These are phyloP conservation scores for Podaxis carcinomalis DNA, from an alignment of 768 basidiomycete species.

Conservation along the genomic window DNA sequence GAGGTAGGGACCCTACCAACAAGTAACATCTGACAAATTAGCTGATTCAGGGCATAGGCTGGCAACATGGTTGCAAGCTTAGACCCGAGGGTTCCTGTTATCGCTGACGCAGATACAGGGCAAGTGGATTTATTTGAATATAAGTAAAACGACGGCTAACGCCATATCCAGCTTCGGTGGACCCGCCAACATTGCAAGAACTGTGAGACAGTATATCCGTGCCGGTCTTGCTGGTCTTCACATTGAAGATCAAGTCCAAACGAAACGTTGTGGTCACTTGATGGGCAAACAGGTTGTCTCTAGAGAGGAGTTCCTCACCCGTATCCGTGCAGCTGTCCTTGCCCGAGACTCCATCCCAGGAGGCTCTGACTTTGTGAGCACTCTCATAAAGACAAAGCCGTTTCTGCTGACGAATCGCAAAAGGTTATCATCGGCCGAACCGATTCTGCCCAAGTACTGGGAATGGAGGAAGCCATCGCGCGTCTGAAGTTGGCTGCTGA, in stretches of 20 bases:
- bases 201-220: conserved; percentile 61
- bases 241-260: conserved; percentile 80
- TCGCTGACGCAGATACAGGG: conserved; percentile 80
- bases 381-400: background rate
- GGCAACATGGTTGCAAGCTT: conserved; percentile 68
- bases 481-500: conserved; percentile 67
- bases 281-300: conserved; percentile 80
- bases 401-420: background rate
- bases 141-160: background rate
- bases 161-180: conserved; percentile 51
- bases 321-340: conserved; percentile 72
- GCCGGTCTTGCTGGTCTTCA: conserved; percentile 71
- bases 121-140: conserved; percentile 20
- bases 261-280: conserved; percentile 75
- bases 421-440: conserved; percentile 74
- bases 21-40: background rate
- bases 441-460: conserved; percentile 72
- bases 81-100: conserved; percentile 60
- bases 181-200: conserved; percentile 69
- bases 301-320: conserved; percentile 66
- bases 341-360: conserved; percentile 74
- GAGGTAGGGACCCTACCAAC: conserved; percentile 29
- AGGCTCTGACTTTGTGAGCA: conserved; percentile 60
- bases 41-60: conserved; percentile 28
- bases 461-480: conserved; percentile 68